These are phyloP conservation scores for Fistulinella prunicolor DNA, from an alignment of 768 basidiomycete species.

Conservation along the genomic window DNA sequence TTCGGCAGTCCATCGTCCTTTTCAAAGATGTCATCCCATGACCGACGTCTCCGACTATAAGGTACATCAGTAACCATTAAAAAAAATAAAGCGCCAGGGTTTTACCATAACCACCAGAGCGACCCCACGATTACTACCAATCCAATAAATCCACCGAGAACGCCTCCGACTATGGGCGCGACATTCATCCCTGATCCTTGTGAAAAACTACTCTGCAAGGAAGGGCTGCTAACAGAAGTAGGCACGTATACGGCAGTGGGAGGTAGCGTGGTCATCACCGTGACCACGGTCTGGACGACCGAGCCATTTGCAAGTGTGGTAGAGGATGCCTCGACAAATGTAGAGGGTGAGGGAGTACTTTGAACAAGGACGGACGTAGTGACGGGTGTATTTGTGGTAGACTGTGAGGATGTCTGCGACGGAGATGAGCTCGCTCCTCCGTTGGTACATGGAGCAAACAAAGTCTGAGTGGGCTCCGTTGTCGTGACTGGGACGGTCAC, in stretches of 20 bases:
- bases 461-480: slow-evolving; percentile 35
- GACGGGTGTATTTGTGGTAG: slow-evolving; percentile 10
- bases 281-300: slow-evolving; percentile 35
- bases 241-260: slow-evolving; percentile 30
- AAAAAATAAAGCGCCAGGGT: slow-evolving; percentile 1
- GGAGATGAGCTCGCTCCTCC: slow-evolving; percentile 15
- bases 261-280: slow-evolving; percentile 36
- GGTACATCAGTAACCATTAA: slow-evolving; percentile 9
- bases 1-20: slow-evolving; percentile 32
- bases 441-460: slow-evolving; percentile 40
- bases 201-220: slow-evolving; percentile 13
- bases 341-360: slow-evolving; percentile 32
- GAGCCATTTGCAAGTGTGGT: slow-evolving; percentile 43
- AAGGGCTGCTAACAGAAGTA: slow-evolving; percentile 14
- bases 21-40: slow-evolving; percentile 54
- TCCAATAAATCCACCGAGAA: slow-evolving; percentile 53
- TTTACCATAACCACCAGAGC: slow-evolving; percentile 53
- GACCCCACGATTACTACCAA: slow-evolving; percentile 42
- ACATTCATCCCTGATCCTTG: slow-evolving; percentile 30
- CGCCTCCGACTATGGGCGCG: slow-evolving; percentile 52
- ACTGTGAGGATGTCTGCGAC: slow-evolving; percentile 3
- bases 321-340: slow-evolving; percentile 30
- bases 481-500: slow-evolving; percentile 32
- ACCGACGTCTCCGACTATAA: slow-evolving; percentile 41
- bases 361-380: slow-evolving; percentile 27